Evolutionary conservation across 306 rosid species (phyloP), one percentile per base, ranked within the genome.

Genomic region (Vigna trinervia): DNA sequence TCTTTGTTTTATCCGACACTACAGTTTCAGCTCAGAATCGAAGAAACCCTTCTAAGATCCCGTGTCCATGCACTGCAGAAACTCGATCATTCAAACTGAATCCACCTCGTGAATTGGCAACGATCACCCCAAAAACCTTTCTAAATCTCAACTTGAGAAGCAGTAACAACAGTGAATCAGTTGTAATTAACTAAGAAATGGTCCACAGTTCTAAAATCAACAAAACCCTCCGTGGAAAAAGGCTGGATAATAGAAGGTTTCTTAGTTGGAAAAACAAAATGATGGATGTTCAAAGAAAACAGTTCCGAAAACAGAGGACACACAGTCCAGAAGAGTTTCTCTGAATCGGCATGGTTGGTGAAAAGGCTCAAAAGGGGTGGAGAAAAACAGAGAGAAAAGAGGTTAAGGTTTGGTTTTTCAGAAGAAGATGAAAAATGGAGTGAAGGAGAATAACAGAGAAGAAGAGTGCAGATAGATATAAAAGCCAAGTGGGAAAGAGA

Each of bases 401-500:
- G 30, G 0, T 38, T 15, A 54, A 53, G 57, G 71, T 47, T 64
- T 82, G 53, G 71, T 73, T 19, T 5, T 69, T 67, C 4, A 19
- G 41, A 68, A 69, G 70, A 19, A 23, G 71, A 7, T 43, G 65
- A 15, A 12, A 61, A 12, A n/a, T 30, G 67, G 41, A 41, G 67
- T 45, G 50, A 45, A 12, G 50, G 50, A 45, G 50, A 45, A 45
- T 45, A 13, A 32, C 22, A 59, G 15, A 14, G 61, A 26, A 26
- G 73, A 12, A 30, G 38, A 15, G 62, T 13, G 62, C 13, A 60
- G 83, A 43, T 51, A 76, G 74, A 48, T 23, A 80, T 30, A 67
- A 73, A 82, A 67, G 73, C 15, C 66, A 53, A 36, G 75, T 62
- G 73, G 61, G 80, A 73, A 77, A 53, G 70, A 56, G 85, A 79